Percentiles rank a stretch among this genome's conserved stretches.
phyloP scores from a whole-genome alignment of 495 filamentous ascomycete genomes.

The Lasiosphaeria hispida region DNA sequence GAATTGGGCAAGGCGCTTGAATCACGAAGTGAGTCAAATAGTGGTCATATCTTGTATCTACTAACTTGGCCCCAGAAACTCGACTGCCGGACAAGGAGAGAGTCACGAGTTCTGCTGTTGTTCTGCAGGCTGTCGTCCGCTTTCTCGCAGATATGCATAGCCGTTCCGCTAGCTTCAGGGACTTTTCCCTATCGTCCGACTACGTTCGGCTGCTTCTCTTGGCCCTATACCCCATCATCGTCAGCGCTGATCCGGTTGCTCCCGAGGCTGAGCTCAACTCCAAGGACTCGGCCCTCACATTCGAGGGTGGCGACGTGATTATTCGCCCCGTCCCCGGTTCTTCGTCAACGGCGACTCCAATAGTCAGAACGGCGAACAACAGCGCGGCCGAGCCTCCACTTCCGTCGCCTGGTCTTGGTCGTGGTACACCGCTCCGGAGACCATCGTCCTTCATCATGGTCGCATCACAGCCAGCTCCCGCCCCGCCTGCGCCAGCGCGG shows the following conservation, averaged over 20 bases:
- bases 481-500: constrained; percentile 55
- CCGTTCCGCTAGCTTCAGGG: constrained; percentile 70
- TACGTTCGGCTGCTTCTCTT: constrained; percentile 76
- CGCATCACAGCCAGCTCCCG: constrained; percentile 61
- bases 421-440: constrained; percentile 60
- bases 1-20: constrained; percentile 49
- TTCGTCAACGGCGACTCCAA: constrained; percentile 51
- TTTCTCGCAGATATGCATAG: constrained; percentile 76
- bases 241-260: constrained; percentile 76
- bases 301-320: constrained; percentile 81
- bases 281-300: constrained; percentile 71
- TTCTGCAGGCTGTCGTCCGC: constrained; percentile 70
- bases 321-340: constrained; percentile 68
- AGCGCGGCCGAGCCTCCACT: constrained; percentile 45
- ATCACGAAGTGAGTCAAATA: constrained; percentile 43
- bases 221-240: constrained; percentile 79
- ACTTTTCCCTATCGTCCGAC: constrained; percentile 72
- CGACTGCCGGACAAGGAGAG: constrained; percentile 45
- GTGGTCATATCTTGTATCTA: neutral
- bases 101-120: constrained; percentile 47
- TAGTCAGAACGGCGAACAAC: constrained; percentile 67
- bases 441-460: constrained; percentile 89
- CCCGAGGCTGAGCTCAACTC: constrained; percentile 81
- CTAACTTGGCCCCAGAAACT: constrained; percentile 29
- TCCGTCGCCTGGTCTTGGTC: constrained; percentile 38